Conservation (phyloP, 305 asterid species). For the Fraxinus nigra region DNA sequence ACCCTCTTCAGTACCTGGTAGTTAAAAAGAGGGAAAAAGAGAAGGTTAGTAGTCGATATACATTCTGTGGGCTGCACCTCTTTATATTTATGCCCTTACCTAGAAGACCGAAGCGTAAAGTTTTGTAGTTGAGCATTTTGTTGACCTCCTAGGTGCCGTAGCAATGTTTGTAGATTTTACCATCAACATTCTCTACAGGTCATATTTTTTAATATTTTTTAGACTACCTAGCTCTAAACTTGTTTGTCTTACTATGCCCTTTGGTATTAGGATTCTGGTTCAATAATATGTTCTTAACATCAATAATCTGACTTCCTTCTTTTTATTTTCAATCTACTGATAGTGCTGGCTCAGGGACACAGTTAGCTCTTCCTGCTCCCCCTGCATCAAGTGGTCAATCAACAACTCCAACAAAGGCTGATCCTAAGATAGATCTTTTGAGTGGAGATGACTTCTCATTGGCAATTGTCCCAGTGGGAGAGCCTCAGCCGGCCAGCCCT, state of each 20-base stretch:
- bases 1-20: background rate
- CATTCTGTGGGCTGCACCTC: background rate
- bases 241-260: conserved; percentile 1
- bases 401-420: conserved; percentile 50
- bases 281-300: conserved; percentile 15
- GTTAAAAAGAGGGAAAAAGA: background rate
- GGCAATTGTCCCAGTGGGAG: conserved; percentile 88
- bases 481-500: conserved; percentile 67
- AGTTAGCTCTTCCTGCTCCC: conserved; percentile 59
- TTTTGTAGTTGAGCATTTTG: background rate
- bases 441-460: conserved; percentile 87
- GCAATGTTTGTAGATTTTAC: background rate
- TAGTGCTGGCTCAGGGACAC: conserved; percentile 52
- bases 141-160: background rate
- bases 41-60: background rate
- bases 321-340: conserved; percentile 51
- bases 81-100: background rate
- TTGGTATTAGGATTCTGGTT: background rate
- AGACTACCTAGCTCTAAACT: conserved; percentile 5
- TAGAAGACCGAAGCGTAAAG: background rate
- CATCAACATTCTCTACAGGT: background rate
- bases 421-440: conserved; percentile 81
- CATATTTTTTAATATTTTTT: conserved; percentile 1
- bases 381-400: conserved; percentile 45
- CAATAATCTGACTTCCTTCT: background rate